Evolutionary conservation across 2,329 filamentous ascomycete genomes (phyloP).

Genomic region (Trichoderma endophyticum): DNA sequence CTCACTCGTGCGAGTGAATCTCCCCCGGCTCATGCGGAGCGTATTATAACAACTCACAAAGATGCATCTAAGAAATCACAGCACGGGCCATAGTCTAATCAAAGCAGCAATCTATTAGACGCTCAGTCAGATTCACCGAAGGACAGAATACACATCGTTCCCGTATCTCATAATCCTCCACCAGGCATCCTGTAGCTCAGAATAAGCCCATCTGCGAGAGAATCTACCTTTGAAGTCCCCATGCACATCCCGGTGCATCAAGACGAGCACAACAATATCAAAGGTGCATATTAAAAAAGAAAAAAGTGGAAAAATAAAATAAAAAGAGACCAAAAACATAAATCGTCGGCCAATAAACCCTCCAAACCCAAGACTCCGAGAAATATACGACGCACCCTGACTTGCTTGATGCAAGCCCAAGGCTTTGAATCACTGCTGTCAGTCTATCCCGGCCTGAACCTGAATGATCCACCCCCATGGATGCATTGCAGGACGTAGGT

Average conservation of each 20-base stretch:
- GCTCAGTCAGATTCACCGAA: conserved; percentile 19
- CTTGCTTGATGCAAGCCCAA: conserved; percentile 29
- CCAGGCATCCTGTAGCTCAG: background rate
- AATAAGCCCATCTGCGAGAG: background rate
- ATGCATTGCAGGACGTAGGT: conserved; percentile 25
- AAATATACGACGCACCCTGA: conserved; percentile 35
- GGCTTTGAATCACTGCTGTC: conserved; percentile 26
- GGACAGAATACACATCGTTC: conserved; percentile 17
- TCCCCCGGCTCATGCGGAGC: background rate
- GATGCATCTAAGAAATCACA: background rate
- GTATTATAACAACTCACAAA: background rate
- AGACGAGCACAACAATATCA: conserved; percentile 11
- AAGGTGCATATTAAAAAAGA: conserved; percentile 25
- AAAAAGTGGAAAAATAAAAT: conserved; percentile 1
- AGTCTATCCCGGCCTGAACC: conserved; percentile 28
- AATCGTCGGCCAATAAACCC: conserved; percentile 37
- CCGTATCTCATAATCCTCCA: conserved; percentile 10
- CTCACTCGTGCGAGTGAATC: background rate
- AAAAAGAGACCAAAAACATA: conserved; percentile 30
- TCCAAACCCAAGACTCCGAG: conserved; percentile 42
- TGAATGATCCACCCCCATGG: conserved; percentile 23
- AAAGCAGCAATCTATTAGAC: conserved; percentile 31
- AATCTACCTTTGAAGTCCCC: background rate
- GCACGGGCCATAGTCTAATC: conserved; percentile 9
- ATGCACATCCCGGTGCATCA: background rate